Conservation (phyloP, 2,329 filamentous ascomycete species). For the Diaporthe aspalathi region DNA sequence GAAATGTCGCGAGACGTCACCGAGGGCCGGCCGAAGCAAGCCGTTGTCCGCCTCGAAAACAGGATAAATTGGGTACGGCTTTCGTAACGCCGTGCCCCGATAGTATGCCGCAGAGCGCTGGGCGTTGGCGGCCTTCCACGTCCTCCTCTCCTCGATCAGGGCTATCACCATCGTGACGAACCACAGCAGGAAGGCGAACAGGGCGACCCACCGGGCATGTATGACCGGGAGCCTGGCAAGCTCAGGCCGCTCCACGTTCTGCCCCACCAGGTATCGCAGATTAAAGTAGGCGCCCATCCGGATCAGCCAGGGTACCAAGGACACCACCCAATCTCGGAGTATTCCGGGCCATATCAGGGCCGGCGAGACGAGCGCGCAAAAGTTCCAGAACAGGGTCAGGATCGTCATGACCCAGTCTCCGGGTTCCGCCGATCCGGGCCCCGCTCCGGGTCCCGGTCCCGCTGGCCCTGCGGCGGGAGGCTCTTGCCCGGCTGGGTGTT, state of each 20-base stretch:
- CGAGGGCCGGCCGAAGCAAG: conserved; percentile 38
- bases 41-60: conserved; percentile 41
- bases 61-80: conserved; percentile 42
- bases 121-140: conserved; percentile 43
- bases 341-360: background rate
- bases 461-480: background rate
- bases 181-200: conserved; percentile 30
- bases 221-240: background rate
- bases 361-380: background rate
- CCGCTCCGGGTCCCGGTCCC: background rate
- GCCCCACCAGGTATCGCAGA: background rate
- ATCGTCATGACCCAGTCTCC: background rate
- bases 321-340: background rate
- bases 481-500: background rate
- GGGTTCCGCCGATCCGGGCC: background rate
- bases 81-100: conserved; percentile 34
- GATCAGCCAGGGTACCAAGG: background rate
- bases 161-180: conserved; percentile 39
- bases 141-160: conserved; percentile 41
- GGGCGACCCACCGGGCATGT: background rate
- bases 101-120: conserved; percentile 41
- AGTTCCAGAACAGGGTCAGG: background rate
- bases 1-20: conserved; percentile 22
- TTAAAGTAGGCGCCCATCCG: background rate
- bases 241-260: background rate